These are phyloP conservation scores for Theobroma cacao DNA, from an alignment of 345 rosid species.

Conservation along the genomic window DNA sequence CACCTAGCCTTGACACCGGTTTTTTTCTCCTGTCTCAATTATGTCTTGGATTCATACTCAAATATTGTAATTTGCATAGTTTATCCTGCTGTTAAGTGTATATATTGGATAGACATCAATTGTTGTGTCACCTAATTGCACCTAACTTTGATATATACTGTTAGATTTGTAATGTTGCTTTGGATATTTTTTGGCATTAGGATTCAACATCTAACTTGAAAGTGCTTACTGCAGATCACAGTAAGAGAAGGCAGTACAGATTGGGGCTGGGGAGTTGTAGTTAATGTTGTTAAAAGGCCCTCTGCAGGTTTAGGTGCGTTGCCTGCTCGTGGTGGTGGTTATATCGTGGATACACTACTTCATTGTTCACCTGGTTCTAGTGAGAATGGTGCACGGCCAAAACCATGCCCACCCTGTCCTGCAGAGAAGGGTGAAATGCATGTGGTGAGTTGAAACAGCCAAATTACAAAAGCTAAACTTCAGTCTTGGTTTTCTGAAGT, in stretches of 20 bases:
- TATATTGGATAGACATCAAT: background rate
- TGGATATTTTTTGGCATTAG: background rate
- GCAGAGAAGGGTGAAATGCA: conserved; percentile 99
- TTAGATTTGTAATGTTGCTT: background rate
- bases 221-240: conserved; percentile 60
- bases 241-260: conserved; percentile 94
- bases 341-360: conserved; percentile 90
- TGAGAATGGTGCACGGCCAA: conserved; percentile 85
- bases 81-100: background rate
- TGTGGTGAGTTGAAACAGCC: conserved; percentile 62
- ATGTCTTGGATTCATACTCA: background rate
- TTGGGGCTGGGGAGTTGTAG: conserved; percentile 99
- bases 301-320: conserved; percentile 52
- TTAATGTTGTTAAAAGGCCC: conserved; percentile 82
- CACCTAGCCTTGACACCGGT: no score
- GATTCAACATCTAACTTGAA: conserved; percentile 14
- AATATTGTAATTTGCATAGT: background rate
- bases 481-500: background rate
- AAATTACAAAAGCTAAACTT: background rate
- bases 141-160: background rate
- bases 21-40: background rate
- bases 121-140: background rate
- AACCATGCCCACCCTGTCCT: conserved; percentile 86
- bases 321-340: conserved; percentile 67
- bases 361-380: conserved; percentile 81